A percentile compares a stretch with the other conserved stretches of the same genome.
phyloP scores from a whole-genome alignment of 208 protist species.

The Angomonas ambiguus region DNA sequence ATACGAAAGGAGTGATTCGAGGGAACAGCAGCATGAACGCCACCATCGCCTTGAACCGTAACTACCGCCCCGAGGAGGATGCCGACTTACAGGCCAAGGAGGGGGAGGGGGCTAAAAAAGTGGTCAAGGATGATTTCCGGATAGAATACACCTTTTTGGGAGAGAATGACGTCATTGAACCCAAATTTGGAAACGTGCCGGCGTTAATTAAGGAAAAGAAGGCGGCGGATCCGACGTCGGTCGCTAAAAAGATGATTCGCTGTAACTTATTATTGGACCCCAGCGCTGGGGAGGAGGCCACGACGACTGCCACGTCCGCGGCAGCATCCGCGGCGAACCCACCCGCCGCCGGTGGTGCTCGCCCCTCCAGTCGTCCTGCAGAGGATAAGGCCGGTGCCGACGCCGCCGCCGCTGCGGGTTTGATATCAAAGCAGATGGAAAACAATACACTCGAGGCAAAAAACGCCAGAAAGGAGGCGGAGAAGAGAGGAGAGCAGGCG shows the following conservation, averaged over 20 bases:
- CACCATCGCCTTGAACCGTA: slow-evolving; percentile 55
- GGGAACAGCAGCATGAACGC: slow-evolving; percentile 52
- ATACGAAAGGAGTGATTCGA: slow-evolving; percentile 71
- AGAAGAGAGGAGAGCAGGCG: neutral
- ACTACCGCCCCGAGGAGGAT: slow-evolving; percentile 19
- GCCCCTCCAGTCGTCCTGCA: too few relatives aligned
- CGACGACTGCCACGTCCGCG: neutral
- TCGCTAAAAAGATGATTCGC: slow-evolving; percentile 47
- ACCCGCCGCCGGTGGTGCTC: too few relatives aligned
- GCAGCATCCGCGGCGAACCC: neutral
- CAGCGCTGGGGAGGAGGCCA: slow-evolving; percentile 8
- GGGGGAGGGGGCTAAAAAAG: neutral
- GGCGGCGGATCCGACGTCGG: slow-evolving; percentile 25
- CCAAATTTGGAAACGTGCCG: slow-evolving; percentile 48
- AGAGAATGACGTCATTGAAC: slow-evolving; percentile 57
- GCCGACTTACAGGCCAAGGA: neutral
- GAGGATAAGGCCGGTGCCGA: too few relatives aligned
- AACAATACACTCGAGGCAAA: neutral
- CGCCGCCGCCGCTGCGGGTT: neutral
- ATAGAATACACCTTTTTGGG: slow-evolving; percentile 61
- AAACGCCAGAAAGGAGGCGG: slow-evolving; percentile 4
- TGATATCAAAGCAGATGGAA: neutral
- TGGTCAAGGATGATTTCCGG: slow-evolving; percentile 67
- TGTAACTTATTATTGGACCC: slow-evolving; percentile 34
- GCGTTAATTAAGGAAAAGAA: slow-evolving; percentile 68